Conservation (phyloP, 2,329 filamentous ascomycete genomes). For the Exophiala phaeomuriformis region DNA sequence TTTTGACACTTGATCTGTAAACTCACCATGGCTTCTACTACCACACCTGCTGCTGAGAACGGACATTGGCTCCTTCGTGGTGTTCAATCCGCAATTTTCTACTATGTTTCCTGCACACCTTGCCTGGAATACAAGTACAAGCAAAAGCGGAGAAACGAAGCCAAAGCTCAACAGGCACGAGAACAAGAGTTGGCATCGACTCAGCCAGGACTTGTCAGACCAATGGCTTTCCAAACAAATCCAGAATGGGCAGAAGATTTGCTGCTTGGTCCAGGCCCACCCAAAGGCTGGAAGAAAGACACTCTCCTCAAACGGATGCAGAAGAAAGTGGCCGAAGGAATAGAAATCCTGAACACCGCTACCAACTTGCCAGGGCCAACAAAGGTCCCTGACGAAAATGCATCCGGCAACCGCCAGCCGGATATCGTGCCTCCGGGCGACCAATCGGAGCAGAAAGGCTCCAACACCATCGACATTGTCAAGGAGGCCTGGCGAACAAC, state of each 20-base stretch:
- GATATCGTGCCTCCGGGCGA: constrained; percentile 44
- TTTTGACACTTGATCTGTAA: too few relatives aligned
- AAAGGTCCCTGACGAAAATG: not conserved
- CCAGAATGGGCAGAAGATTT: constrained; percentile 87
- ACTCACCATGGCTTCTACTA: not conserved
- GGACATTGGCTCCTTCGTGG: constrained; percentile 42
- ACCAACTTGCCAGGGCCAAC: not conserved
- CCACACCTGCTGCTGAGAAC: not conserved
- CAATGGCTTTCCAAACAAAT: constrained; percentile 79
- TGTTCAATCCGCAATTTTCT: constrained; percentile 45
- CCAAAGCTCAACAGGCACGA: constrained; percentile 56
- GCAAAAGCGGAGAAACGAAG: constrained; percentile 63
- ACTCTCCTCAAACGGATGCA: constrained; percentile 14
- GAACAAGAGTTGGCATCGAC: constrained; percentile 51
- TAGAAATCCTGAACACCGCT: too few relatives aligned
- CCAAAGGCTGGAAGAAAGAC: constrained; percentile 31
- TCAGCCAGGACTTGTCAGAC: constrained; percentile 66
- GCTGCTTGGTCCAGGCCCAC: constrained; percentile 65
- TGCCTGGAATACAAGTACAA: constrained; percentile 65
- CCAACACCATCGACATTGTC: constrained; percentile 64
- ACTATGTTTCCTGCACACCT: constrained; percentile 44
- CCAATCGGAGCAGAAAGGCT: constrained; percentile 74
- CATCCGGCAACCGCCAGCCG: not conserved
- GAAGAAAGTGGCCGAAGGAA: constrained; percentile 45
- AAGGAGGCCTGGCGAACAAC: constrained; percentile 45